Conservation (phyloP, 106 monocot species). For the Posidonia australis region DNA sequence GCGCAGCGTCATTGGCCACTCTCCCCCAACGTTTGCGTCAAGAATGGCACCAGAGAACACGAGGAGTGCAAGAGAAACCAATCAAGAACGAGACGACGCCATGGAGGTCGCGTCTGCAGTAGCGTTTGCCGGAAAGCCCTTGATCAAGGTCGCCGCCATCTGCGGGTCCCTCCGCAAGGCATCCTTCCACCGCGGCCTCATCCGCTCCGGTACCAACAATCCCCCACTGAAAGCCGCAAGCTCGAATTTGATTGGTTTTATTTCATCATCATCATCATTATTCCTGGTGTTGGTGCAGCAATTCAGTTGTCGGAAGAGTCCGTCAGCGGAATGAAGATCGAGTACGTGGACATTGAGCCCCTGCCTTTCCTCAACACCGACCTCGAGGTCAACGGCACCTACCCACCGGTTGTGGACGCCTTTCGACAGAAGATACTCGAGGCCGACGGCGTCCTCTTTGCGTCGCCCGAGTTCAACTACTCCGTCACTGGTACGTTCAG, state of each 20-base stretch:
- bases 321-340: conserved; percentile 26
- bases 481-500: conserved; percentile 37
- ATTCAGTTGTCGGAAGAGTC: conserved; percentile 29
- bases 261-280: background rate
- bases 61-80: no score
- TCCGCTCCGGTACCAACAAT: conserved; percentile 27
- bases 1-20: no score
- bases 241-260: background rate
- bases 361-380: conserved; percentile 50
- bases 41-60: no score
- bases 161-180: conserved; percentile 52
- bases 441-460: conserved; percentile 45
- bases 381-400: conserved; percentile 33
- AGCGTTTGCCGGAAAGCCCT: conserved; percentile 1
- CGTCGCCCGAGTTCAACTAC: conserved; percentile 52
- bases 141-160: conserved; percentile 36
- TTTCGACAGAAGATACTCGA: conserved; percentile 31
- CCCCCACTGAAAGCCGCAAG: background rate
- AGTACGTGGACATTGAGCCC: conserved; percentile 24
- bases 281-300: conserved; percentile 9
- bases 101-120: conserved; percentile 1
- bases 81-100: background rate
- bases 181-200: conserved; percentile 42
- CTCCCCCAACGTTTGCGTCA: no score
- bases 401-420: conserved; percentile 29